Evolutionary conservation across 73 alveolate genomes (phyloP), one percentile per base, ranked within the genome.

Genomic region (Paramecium tetraurelia): DNA sequence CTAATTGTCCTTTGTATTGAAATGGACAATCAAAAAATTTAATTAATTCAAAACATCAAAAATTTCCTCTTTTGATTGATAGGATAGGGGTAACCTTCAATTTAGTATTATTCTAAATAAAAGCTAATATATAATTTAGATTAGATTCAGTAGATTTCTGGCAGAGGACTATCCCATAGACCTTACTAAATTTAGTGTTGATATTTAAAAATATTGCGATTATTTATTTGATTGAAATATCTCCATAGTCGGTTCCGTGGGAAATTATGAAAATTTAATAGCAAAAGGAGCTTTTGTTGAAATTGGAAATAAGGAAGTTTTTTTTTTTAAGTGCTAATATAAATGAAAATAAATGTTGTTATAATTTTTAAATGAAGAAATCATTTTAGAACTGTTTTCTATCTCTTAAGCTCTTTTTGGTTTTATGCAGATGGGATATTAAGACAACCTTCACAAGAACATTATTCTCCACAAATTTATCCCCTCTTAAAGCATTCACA

Each of bases 401-500:
- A 27, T 63, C 27, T 63, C 50, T 63, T 27, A 10, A 31, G 20
- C 24, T 63, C 46, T 10, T 63, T 63, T 33, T 63, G 7, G 16
- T 22, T 6, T 33, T 12, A 12, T 8, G 9, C 7, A 27, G 9
- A 1, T 63, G 84, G 43, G 71, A 95, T 92, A 83, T 95, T 92
- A 53, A 59, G 38, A 63, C 97, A 95, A 59, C 88, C 92, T 50
- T 93, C 88, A 84, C 97, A 95, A 68, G 85, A 50, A 44, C 97
- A 95, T 84, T 76, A 92, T 40, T 95, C 89, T 11, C 96, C 86
- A 72, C 97, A 95, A 36, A 27, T 46, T 77, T 93, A 77, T 36
- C 93, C 89, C 77, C 94, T 92, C 41, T 88, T 95, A 53, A 88
- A 93, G 43, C 97, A 95, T 85, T 95, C 97, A 88, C 97, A 95